These are phyloP conservation scores for Aspergillus kassunensis DNA, from an alignment of 495 filamentous ascomycete genomes.

Conservation along the genomic window DNA sequence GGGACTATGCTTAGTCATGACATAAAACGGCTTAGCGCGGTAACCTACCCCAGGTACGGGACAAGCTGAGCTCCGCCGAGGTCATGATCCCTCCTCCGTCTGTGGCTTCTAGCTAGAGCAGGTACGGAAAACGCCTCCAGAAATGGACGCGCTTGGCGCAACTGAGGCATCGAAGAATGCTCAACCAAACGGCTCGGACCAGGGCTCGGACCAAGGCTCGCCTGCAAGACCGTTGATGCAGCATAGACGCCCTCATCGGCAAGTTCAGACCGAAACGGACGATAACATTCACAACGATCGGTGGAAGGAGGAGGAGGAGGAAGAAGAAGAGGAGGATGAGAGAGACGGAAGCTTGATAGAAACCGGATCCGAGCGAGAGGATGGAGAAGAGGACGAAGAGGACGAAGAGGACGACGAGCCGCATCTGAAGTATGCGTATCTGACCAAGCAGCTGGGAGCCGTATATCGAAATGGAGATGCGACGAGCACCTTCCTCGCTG, in stretches of 20 bases:
- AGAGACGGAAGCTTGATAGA: slow-evolving; percentile 26
- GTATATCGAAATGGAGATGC: slow-evolving; percentile 94
- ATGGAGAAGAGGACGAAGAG: slow-evolving; percentile 70
- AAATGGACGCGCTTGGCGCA: slow-evolving; percentile 46
- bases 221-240: slow-evolving; percentile 12
- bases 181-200: slow-evolving; percentile 17
- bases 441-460: slow-evolving; percentile 72
- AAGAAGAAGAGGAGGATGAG: too few relatives aligned
- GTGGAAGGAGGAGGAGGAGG: slow-evolving; percentile 10
- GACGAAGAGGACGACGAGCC: slow-evolving; percentile 96
- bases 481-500: slow-evolving; percentile 82
- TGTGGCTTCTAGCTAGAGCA: slow-evolving; percentile 15
- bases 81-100: slow-evolving; percentile 12
- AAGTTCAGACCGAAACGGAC: slow-evolving; percentile 15
- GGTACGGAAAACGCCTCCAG: slow-evolving; percentile 31
- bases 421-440: slow-evolving; percentile 80
- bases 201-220: slow-evolving; percentile 17
- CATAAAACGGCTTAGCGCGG: slow-evolving; percentile 1
- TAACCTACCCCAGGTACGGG: slow-evolving; percentile 14
- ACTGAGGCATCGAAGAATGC: slow-evolving; percentile 27
- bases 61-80: slow-evolving; percentile 11
- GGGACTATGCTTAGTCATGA: slow-evolving; percentile 18
- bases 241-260: slow-evolving; percentile 19
- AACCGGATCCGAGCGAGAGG: slow-evolving; percentile 47
- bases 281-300: slow-evolving; percentile 16